Base-by-base conservation (phyloP, 2,329 filamentous ascomycete genomes). In the Bipolaris zeicola region DNA sequence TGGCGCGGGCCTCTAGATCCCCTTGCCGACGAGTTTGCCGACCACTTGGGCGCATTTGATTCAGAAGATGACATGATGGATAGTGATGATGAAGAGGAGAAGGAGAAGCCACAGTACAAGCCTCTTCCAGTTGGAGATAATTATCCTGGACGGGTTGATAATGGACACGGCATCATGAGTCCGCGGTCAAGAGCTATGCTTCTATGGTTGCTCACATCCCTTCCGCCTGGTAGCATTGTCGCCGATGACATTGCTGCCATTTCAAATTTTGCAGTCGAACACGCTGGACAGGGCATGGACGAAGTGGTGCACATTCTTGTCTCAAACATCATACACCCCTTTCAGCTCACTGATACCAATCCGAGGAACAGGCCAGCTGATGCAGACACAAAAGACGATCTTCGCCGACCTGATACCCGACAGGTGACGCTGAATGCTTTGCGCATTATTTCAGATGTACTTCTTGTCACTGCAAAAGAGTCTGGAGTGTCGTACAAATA, bases 221-320 rank as follows among this genome's bases (percentile, higher is more conserved):
- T 98, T 24, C 95, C 95, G 2, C 87, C 85, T 3, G 86, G 91
- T 37, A 85, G 87, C 2, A 89, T 85, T 63, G 81, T 97, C 24
- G 85, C 91, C 26, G 91, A 91, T 69, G 92, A 98, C 69, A 86
- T 98, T 43, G 93, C 92, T 1, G 85, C 92, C 5, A 83, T 97
- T 2, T 94, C 93, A 1, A 85, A 89, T 3, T 97, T 98, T 76
- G 93, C 93, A 11, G 92, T 98, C 53, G 89, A 88, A 2, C 92
- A 98, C 72, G 90, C 92, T 1, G 91, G 89, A 37, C 84, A 87
- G 18, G 95, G 93, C 14, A 90, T 91, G 11, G 90, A 96, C 62
- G 95, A 98, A 78, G 89, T 97, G 34, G 92, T 96, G n/a, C 86
- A 94, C 47, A 86, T 96, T 77, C 87, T 98, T 36, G 85, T 96